A percentile compares a stretch with the other conserved stretches of the same genome.
These are phyloP conservation scores for Rhypophila decipiens DNA, from an alignment of 495 filamentous ascomycete genomes.

Conservation along the genomic window DNA sequence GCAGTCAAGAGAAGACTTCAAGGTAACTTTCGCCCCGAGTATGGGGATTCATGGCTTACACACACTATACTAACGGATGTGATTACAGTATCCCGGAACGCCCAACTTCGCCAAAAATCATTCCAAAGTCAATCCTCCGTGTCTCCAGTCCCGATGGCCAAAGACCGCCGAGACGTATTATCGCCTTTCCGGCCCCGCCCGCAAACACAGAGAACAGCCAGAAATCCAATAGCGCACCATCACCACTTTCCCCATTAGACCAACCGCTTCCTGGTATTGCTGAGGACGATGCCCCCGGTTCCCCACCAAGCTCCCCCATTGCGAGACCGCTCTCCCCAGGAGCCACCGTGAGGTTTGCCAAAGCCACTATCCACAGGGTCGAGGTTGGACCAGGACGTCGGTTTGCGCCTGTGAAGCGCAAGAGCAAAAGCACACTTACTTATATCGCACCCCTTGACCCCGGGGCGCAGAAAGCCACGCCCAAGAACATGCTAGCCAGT, in stretches of 20 bases:
- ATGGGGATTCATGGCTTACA: not conserved
- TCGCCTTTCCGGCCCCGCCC: conserved; percentile 11
- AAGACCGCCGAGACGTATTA: conserved; percentile 11
- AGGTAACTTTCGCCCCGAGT: conserved; percentile 5
- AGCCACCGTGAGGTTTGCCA: conserved; percentile 27
- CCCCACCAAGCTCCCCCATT: conserved; percentile 11
- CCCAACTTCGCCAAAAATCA: conserved; percentile 8
- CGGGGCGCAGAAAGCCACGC: conserved; percentile 11
- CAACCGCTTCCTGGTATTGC: not conserved
- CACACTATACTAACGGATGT: conserved; percentile 1
- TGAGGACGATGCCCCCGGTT: conserved; percentile 6
- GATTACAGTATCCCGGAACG: conserved; percentile 6
- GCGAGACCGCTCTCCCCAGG: conserved; percentile 15
- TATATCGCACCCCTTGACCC: conserved; percentile 29
- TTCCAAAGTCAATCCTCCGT: conserved; percentile 26
- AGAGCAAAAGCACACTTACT: conserved; percentile 27
- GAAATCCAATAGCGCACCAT: conserved; percentile 2
- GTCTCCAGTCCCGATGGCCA: conserved; percentile 21
- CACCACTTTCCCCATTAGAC: not conserved
- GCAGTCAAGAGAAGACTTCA: conserved; percentile 7
- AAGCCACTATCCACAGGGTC: conserved; percentile 26
- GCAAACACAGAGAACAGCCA: conserved; percentile 8
- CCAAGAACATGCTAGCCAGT: conserved; percentile 17
- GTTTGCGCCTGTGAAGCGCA: conserved; percentile 26
- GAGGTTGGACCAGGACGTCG: conserved; percentile 25